A percentile compares a stretch with the other conserved stretches of the same genome.
Evolutionary conservation across 2,329 filamentous ascomycete species (phyloP).

Genomic region (Botrytis deweyae): DNA sequence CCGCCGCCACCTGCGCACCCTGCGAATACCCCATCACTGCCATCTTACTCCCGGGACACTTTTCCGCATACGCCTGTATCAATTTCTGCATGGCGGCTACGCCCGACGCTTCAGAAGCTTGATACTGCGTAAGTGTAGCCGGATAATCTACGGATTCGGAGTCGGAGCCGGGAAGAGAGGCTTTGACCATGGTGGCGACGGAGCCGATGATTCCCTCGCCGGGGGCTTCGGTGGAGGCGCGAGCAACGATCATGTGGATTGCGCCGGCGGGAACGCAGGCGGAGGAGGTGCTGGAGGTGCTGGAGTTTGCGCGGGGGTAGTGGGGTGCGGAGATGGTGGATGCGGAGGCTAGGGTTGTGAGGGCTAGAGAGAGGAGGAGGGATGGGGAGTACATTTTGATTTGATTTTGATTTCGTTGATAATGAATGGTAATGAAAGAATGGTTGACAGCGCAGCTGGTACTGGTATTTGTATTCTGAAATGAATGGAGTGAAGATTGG

Average conservation of each 20-base stretch:
- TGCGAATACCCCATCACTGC: conserved; percentile 31
- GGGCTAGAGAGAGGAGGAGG: background rate
- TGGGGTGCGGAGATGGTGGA: background rate
- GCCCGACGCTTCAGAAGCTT: conserved; percentile 36
- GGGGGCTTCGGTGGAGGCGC: conserved; percentile 39
- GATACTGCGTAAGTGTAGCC: conserved; percentile 36
- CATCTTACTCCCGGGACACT: conserved; percentile 37
- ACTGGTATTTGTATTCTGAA: background rate
- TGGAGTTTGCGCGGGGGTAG: conserved; percentile 1
- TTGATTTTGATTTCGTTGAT: background rate
- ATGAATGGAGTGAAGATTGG: background rate
- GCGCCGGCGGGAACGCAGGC: background rate
- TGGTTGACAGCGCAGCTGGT: background rate
- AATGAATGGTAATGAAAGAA: background rate
- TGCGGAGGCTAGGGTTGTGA: conserved; percentile 3
- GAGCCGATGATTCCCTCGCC: conserved; percentile 40
- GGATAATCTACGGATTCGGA: conserved; percentile 41
- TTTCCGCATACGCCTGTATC: conserved; percentile 38
- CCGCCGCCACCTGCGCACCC: conserved; percentile 36
- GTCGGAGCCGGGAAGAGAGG: conserved; percentile 38
- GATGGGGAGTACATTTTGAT: conserved; percentile 1
- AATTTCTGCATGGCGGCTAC: conserved; percentile 38
- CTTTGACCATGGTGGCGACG: conserved; percentile 39
- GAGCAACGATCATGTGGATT: conserved; percentile 42
- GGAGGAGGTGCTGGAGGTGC: background rate